Conservation (phyloP, 257 asterid species). For the Ajuga chamaepitys region DNA sequence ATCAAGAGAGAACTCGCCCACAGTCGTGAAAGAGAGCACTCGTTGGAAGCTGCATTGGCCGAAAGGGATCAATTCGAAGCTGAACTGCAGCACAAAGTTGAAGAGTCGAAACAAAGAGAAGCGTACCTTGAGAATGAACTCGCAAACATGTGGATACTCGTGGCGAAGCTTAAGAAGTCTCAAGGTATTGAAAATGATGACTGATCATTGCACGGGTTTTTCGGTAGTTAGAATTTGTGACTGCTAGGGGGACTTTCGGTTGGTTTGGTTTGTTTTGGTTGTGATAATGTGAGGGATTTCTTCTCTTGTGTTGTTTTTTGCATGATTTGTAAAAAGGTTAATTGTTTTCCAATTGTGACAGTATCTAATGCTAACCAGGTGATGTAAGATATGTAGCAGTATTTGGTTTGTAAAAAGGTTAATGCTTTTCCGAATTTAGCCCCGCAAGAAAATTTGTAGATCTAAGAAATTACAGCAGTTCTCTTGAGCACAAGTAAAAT, state of each 20-base stretch:
- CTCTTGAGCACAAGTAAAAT: too few species aligned
- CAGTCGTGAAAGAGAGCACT: constrained; percentile 76
- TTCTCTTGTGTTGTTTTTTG: not conserved
- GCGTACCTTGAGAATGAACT: constrained; percentile 94
- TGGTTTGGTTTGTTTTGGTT: constrained; percentile 9
- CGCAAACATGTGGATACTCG: constrained; percentile 95
- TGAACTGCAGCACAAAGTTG: constrained; percentile 76
- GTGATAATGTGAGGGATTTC: not conserved
- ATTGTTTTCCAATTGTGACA: constrained; percentile 4
- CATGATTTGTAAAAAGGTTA: constrained; percentile 12
- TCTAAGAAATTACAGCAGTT: too few species aligned
- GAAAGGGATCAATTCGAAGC: constrained; percentile 70
- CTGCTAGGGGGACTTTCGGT: constrained; percentile 16
- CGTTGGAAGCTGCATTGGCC: constrained; percentile 65
- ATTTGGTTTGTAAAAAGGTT: constrained; percentile 2
- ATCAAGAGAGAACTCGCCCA: constrained; percentile 66
- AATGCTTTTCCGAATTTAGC: too few species aligned
- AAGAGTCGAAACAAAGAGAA: constrained; percentile 90
- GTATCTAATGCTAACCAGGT: constrained; percentile 10
- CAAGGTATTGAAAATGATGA: constrained; percentile 59
- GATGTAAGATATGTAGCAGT: constrained; percentile 10
- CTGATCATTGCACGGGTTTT: not conserved
- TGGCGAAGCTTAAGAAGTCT: constrained; percentile 73
- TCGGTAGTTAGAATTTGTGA: constrained; percentile 2
- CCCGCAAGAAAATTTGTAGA: too few species aligned